Percentiles rank a stretch among this genome's conserved stretches.
phyloP scores from a whole-genome alignment of 2,329 filamentous ascomycete species.

The Lasiodiplodia sp. region DNA sequence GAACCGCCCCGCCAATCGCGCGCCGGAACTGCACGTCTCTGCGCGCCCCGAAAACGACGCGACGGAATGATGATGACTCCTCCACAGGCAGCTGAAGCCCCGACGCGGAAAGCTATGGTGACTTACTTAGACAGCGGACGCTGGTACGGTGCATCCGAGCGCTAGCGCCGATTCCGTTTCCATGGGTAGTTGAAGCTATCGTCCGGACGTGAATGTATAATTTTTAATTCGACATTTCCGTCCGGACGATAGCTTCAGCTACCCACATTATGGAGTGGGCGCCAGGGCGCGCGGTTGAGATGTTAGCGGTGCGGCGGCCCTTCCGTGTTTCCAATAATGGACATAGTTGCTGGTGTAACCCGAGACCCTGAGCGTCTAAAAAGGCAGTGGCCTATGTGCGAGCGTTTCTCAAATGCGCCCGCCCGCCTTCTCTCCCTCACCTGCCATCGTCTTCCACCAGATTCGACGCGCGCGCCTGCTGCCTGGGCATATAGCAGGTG shows the following conservation, averaged over 20 bases:
- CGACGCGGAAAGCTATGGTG: background rate
- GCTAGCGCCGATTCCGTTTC: too few species aligned
- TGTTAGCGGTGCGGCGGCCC: background rate
- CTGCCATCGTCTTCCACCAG: background rate
- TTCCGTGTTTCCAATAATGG: background rate
- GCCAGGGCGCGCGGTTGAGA: background rate
- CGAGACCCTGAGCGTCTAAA: constrained; percentile 7
- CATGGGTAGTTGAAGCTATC: too few species aligned
- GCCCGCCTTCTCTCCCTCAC: constrained; percentile 1
- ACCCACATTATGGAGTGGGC: too few species aligned
- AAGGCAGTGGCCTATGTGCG: background rate
- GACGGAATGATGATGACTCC: background rate
- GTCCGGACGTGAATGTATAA: too few species aligned
- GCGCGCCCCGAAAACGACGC: background rate
- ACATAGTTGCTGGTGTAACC: constrained; percentile 17
- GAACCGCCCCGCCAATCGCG: background rate
- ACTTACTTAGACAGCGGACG: background rate
- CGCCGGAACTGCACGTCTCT: background rate
- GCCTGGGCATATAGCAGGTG: background rate
- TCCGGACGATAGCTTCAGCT: too few species aligned
- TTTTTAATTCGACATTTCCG: too few species aligned
- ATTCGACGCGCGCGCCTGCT: constrained; percentile 5
- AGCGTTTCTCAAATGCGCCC: constrained; percentile 5
- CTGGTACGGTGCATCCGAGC: too few species aligned
- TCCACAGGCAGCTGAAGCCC: background rate